Evolutionary conservation across 1,284 basidiomycete genomes (phyloP), one percentile per base, ranked within the genome.

Genomic region (Agroathelia rolfsii): DNA sequence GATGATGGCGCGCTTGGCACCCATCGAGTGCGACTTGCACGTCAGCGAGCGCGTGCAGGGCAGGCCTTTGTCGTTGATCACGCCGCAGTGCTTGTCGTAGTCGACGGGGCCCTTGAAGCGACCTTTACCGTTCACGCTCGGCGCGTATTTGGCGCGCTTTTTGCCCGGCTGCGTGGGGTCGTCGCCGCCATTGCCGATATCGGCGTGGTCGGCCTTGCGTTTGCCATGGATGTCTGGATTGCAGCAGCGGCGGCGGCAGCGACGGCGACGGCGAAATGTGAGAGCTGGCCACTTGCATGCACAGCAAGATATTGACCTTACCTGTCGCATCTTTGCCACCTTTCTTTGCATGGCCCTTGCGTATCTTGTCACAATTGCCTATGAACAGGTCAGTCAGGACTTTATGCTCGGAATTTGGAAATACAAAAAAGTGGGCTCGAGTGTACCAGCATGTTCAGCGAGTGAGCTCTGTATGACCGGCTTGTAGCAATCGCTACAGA

Each of bases 11-110:
- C 95, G 83, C 56, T 98, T 98, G 16, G 90, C 87, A 19, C 90
- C 90, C 84, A 98, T 95, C 1, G 88, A 85, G 53, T 98, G 94
- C 3, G 94, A 92, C 59, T 98, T 98, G 69, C 94, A 98, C 1
- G 94, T 97, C 22, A 98, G 71, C 9, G 89, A 92, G 24, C 94
- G 86, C n/a, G 90, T 89, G 55, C 94, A 98, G 0, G 88, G 90
- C 7, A 90, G 63, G 28, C 74, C 74, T 54, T 96, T 96, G 61
- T 96, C 93, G 61, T 94, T 97, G 55, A 96, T 93, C 28, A 98
- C 94, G 35, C 95, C 94, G 47, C 94, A 98, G 48, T 97, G 92
- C 41, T 76, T 79, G 62, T 96, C 89, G 43, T 84, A 78, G 55
- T 97, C 83, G 33, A 93, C 76, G 2, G 89, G 89, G 2, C 85